phyloP scores from a whole-genome alignment of 192 early-diverging fungal species.

The Rhizophagus clarus region DNA sequence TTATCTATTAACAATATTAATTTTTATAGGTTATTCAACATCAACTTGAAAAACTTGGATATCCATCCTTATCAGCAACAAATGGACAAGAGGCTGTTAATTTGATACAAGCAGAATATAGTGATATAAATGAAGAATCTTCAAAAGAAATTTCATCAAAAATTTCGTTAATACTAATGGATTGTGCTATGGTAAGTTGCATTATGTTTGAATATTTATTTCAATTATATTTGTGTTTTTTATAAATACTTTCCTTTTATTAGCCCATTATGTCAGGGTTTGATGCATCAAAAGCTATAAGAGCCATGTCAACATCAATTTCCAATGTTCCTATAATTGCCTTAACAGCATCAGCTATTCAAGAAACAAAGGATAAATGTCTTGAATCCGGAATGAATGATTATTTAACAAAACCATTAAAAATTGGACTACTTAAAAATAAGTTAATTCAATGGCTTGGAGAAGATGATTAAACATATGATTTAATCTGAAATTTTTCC shows the following conservation, averaged over 20 bases:
- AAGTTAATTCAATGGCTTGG: slow-evolving; percentile 45
- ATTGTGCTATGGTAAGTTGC: slow-evolving; percentile 53
- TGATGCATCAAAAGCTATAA: slow-evolving; percentile 54
- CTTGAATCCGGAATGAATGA: slow-evolving; percentile 52
- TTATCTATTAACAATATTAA: not conserved
- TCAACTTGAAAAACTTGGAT: slow-evolving; percentile 56
- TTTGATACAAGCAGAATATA: not conserved
- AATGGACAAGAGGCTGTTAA: slow-evolving; percentile 58
- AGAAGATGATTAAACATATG: slow-evolving; percentile 11
- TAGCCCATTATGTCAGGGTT: slow-evolving; percentile 59
- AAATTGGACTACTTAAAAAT: slow-evolving; percentile 41
- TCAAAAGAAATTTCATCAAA: not conserved
- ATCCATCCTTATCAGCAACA: slow-evolving; percentile 46
- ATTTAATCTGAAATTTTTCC: too few relatives aligned
- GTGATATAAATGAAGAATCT: not conserved
- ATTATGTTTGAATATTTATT: not conserved
- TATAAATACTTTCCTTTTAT: not conserved
- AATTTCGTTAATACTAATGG: slow-evolving; percentile 51
- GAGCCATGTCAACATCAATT: slow-evolving; percentile 35
- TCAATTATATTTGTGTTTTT: not conserved
- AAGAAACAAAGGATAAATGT: slow-evolving; percentile 50
- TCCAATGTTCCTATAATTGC: slow-evolving; percentile 57
- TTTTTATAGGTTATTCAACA: slow-evolving; percentile 51
- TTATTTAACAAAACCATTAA: slow-evolving; percentile 51
- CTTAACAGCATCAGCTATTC: slow-evolving; percentile 58